phyloP scores from a whole-genome alignment of 768 basidiomycete genomes.

The Gyrodon lividus region DNA sequence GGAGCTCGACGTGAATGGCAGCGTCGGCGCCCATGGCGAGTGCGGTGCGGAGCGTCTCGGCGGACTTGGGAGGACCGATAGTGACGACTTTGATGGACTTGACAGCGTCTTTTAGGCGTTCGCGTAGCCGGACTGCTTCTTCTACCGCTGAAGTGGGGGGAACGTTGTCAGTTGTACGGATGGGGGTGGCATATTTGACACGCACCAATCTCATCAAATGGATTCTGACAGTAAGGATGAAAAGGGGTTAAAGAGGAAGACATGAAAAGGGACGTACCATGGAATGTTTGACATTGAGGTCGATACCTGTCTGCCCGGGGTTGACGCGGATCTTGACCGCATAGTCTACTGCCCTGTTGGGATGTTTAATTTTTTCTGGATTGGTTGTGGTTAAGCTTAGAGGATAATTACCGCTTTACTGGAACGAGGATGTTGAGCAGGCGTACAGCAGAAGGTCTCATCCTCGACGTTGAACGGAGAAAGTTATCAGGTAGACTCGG shows the following conservation, averaged over 20 bases:
- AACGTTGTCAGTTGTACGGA: no score
- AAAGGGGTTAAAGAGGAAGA: not conserved
- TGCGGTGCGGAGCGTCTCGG: conserved; percentile 91
- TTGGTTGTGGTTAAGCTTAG: not conserved
- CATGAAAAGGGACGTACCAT: conserved; percentile 57
- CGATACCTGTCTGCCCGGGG: conserved; percentile 90
- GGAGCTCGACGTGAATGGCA: conserved; percentile 85
- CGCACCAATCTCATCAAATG: conserved; percentile 97
- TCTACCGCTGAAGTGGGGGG: conserved; percentile 69
- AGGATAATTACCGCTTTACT: conserved; percentile 69
- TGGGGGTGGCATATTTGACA: not conserved
- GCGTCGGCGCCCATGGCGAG: conserved; percentile 98
- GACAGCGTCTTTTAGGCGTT: conserved; percentile 71
- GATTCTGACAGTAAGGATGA: conserved; percentile 63
- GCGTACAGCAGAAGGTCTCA: conserved; percentile 72
- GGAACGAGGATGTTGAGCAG: conserved; percentile 92
- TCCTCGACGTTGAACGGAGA: conserved; percentile 30
- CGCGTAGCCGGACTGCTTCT: conserved; percentile 94
- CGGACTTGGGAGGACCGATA: conserved; percentile 89
- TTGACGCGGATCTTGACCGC: conserved; percentile 98
- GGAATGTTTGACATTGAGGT: conserved; percentile 97
- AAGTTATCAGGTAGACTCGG: not conserved
- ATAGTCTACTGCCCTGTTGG: conserved; percentile 85
- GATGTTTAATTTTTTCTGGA: not conserved
- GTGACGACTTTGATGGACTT: conserved; percentile 89